phyloP scores from a whole-genome alignment of 108 stramenopile species.

The Seminavis robusta region DNA sequence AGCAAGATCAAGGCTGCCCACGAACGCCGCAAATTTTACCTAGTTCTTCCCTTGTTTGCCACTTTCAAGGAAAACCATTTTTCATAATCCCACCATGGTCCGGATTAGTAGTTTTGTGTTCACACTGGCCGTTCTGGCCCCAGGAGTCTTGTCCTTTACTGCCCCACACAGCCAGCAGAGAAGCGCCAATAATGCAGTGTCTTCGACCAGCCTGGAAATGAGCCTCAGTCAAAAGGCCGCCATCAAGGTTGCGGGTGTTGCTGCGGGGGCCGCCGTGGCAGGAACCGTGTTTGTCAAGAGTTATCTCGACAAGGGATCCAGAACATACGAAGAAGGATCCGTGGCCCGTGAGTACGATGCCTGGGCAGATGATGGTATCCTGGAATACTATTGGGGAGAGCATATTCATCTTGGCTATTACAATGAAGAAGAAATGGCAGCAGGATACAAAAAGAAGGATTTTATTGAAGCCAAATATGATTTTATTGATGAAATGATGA shows the following conservation, averaged over 20 bases:
- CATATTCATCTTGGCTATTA: conserved; percentile 98
- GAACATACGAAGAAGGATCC: conserved; percentile 63
- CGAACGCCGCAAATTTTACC: too few relatives aligned
- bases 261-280: conserved; percentile 52
- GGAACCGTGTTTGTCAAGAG: conserved; percentile 63
- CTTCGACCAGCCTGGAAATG: too few relatives aligned
- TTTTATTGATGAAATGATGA: conserved; percentile 97
- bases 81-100: too few relatives aligned
- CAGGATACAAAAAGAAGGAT: conserved; percentile 81
- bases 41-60: too few relatives aligned
- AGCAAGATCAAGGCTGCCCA: too few relatives aligned
- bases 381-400: conserved; percentile 98
- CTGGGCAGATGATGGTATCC: conserved; percentile 93
- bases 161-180: too few relatives aligned
- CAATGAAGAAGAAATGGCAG: conserved; percentile 46
- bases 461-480: conserved; percentile 94
- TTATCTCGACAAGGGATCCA: conserved; percentile 71
- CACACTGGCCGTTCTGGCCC: too few relatives aligned
- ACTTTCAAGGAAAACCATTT: too few relatives aligned
- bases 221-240: conserved; percentile 30
- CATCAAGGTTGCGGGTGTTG: conserved; percentile 32
- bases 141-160: too few relatives aligned
- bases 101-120: too few relatives aligned
- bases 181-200: too few relatives aligned
- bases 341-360: conserved; percentile 89